Evolutionary conservation across 2,329 filamentous ascomycete genomes (phyloP), one percentile per base, ranked within the genome.

Genomic region (Paracorniculantispora psalliotae): DNA sequence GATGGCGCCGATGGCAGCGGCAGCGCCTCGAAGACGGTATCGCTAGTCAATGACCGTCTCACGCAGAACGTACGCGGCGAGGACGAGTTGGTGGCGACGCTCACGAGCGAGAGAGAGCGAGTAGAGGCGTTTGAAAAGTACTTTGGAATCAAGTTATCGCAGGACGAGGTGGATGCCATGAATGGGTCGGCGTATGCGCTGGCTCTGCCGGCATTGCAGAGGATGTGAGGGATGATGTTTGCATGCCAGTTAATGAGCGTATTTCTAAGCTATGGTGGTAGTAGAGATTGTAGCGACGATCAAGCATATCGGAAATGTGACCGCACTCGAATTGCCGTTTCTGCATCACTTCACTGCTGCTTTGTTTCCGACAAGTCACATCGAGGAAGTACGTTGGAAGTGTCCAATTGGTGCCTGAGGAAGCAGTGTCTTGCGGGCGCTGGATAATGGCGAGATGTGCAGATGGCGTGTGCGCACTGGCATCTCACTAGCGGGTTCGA

Each of bases 341-440:
- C 10, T 12, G 33, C 17, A 37, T 33, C 30, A 6, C 6, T 33
- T 33, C 12, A 12, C 6, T 6, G 6, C 6, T 33, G 12, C 17
- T 15, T 37, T 37, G 33, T 6, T 4, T 37, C 33, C 3, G 33
- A 12, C 10, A 37, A 15, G 3, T 37, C 10, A 12, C 10, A 15
- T n/a, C 33, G 10, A 37, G 33, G 33, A 37, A 37, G n/a, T n/a
- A n/a, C n/a, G n/a, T n/a, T n/a, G n/a, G n/a, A n/a, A n/a, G n/a
- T n/a, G n/a, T n/a, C n/a, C n/a, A n/a, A n/a, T 57, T 48, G 54
- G 17, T 30, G 54, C 44, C 44, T 57, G 33, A 57, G 23, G 44
- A 37, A 21, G 25, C 7, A 55, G 41, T 8, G 17, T n/a, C 23
- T 23, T 12, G 21, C 23, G 13, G 25, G 15, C 25, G 21, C 17